Conservation (phyloP, 139 green algal genomes). For the Yamagishiella unicocca region DNA sequence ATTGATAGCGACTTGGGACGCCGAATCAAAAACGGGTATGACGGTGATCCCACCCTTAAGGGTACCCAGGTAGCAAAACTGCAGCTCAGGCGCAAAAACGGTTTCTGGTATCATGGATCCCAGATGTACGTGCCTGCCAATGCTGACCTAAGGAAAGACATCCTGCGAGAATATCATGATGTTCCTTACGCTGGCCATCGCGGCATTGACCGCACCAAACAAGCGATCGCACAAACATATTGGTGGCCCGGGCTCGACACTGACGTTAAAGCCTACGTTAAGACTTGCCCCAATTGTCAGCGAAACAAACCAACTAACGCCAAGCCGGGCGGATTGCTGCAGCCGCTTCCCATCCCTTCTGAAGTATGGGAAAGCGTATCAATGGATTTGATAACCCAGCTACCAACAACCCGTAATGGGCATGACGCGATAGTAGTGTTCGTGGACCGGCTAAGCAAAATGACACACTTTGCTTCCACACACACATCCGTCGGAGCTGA, state of each 20-base stretch:
- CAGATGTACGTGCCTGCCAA: neutral
- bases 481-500: too few relatives aligned
- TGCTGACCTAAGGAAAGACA: neutral
- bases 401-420: constrained; percentile 46
- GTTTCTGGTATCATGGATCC: neutral
- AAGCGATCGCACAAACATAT: neutral
- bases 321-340: constrained; percentile 29
- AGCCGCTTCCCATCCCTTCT: constrained; percentile 48
- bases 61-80: too few relatives aligned
- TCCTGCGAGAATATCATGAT: neutral
- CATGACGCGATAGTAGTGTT: constrained; percentile 53
- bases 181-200: neutral
- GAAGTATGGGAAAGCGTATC: constrained; percentile 48
- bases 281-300: constrained; percentile 47
- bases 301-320: constrained; percentile 38
- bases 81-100: neutral
- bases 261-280: neutral
- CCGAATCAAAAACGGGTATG: neutral
- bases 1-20: neutral
- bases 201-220: neutral
- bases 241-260: neutral
- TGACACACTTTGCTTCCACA: constrained; percentile 51
- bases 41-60: neutral
- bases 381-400: constrained; percentile 54
- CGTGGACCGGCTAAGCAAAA: constrained; percentile 64